These are phyloP conservation scores for Umbilicaria muhlenbergii DNA, from an alignment of 495 filamentous ascomycete genomes.

Conservation along the genomic window DNA sequence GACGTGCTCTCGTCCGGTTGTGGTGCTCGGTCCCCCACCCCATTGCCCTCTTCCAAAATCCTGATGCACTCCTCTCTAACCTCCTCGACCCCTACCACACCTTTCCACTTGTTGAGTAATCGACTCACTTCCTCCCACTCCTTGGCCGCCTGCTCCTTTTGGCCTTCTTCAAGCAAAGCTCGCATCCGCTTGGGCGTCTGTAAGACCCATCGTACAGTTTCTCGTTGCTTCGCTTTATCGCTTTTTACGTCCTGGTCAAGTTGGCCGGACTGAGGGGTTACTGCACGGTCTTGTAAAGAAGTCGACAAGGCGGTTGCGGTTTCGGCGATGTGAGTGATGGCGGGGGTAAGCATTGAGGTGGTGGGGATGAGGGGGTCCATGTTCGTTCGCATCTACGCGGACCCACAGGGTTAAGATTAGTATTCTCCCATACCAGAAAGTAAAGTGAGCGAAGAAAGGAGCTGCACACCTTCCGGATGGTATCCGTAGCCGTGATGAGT, in stretches of 20 bases:
- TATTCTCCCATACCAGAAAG: not conserved
- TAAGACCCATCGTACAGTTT: slow-evolving; percentile 60
- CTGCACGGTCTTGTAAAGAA: slow-evolving; percentile 33
- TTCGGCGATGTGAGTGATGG: slow-evolving; percentile 69
- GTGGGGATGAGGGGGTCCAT: slow-evolving; percentile 62
- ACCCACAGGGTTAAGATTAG: not conserved
- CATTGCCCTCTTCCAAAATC: slow-evolving; percentile 22
- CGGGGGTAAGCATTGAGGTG: slow-evolving; percentile 55
- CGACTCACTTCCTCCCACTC: slow-evolving; percentile 38
- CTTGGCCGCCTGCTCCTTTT: slow-evolving; percentile 36
- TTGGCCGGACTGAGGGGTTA: slow-evolving; percentile 4
- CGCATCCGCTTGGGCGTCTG: slow-evolving; percentile 36
- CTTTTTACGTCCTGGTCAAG: slow-evolving; percentile 2
- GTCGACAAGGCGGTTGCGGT: slow-evolving; percentile 49
- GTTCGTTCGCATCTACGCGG: slow-evolving; percentile 45
- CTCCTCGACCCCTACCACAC: slow-evolving; percentile 44
- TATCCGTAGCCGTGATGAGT: slow-evolving; percentile 86
- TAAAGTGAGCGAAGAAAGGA: not conserved
- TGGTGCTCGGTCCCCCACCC: no score
- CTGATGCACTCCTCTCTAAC: slow-evolving; percentile 42
- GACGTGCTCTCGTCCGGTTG: no score
- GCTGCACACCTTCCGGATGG: slow-evolving; percentile 57
- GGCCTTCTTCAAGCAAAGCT: slow-evolving; percentile 32
- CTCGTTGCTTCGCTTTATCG: slow-evolving; percentile 36
- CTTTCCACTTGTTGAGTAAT: slow-evolving; percentile 37